Evolutionary conservation across 2,329 filamentous ascomycete genomes (phyloP), one percentile per base, ranked within the genome.

Genomic region (Claviceps sp.): DNA sequence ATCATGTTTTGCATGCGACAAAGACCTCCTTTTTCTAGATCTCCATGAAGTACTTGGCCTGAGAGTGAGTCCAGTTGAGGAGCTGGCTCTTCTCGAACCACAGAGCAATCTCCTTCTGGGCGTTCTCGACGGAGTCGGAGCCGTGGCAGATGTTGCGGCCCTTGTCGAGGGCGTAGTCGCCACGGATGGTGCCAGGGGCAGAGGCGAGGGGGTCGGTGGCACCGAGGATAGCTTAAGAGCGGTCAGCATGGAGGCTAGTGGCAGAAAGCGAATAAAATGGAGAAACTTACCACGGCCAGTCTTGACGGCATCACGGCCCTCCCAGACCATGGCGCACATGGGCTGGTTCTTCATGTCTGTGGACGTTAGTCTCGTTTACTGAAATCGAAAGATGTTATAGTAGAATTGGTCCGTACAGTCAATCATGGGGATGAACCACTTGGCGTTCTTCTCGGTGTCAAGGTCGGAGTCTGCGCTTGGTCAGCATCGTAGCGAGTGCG

Each of bases 81-180:
- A 95, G 70, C 74, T 97, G 93, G 63, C 82, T 83, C 62, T 87
- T 77, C 75, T 86, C 84, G 87, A 98, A 98, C 93, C 93, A 98
- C 70, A 97, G 84, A 67, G 85, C 85, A 70, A 98, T 98, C 81
- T 98, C 93, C 87, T 97, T 96, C 86, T 97, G 82, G 75, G 93
- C 93, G 78, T 82, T 95, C 84, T 98, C 93, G 74, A 98, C 91
- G 70, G 80, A 84, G 82, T 98, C 93, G 74, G 89, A 96, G 71
- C 93, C 93, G 84, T 98, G 93, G 87, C 91, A 97, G 77, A 97
- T 89, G 81, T 98, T 98, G 73, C 91, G 89, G 76, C 93, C 93
- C 70, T 73, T 69, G 55, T 74, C 82, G 64, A 91, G 87, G 72
- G 87, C 86, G 72, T 72, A 89, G 79, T 91, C 86, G 73, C 89